Evolutionary conservation across 2,329 filamentous ascomycete species (phyloP).

Genomic region (Colletotrichum sp.): DNA sequence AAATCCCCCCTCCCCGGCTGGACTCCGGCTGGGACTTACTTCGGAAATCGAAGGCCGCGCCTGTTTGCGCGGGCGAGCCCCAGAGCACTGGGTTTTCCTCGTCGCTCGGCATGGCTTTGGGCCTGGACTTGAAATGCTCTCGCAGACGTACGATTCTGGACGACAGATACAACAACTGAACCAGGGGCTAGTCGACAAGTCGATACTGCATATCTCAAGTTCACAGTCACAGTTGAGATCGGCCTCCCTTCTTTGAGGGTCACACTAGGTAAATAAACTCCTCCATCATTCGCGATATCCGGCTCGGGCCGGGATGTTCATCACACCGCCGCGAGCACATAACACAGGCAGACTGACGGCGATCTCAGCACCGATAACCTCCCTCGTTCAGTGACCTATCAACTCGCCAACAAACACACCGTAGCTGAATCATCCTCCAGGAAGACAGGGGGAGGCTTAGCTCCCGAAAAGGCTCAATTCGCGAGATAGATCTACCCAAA

Average conservation of each 20-base stretch:
- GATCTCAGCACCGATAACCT: not conserved
- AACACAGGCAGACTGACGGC: not conserved
- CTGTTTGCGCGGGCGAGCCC: slow-evolving; percentile 6
- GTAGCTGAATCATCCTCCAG: not conserved
- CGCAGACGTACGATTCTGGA: not conserved
- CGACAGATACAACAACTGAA: not conserved
- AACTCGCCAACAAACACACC: not conserved
- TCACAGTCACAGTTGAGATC: not conserved
- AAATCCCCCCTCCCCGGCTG: not conserved
- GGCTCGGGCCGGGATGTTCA: not conserved
- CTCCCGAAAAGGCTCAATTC: not conserved
- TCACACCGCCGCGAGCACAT: not conserved
- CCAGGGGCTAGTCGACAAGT: not conserved
- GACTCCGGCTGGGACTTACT: not conserved
- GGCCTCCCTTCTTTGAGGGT: not conserved
- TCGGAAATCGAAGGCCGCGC: slow-evolving; percentile 19
- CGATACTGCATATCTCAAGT: not conserved
- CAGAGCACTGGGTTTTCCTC: slow-evolving; percentile 14
- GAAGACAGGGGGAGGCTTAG: not conserved
- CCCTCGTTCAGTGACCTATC: not conserved
- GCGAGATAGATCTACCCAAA: not conserved
- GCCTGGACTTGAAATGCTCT: not conserved
- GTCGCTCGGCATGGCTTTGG: not conserved
- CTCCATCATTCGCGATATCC: not conserved
- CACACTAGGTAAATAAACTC: not conserved